Evolutionary conservation across 441 rosid species (phyloP).

Genomic region (Hura crepitans): DNA sequence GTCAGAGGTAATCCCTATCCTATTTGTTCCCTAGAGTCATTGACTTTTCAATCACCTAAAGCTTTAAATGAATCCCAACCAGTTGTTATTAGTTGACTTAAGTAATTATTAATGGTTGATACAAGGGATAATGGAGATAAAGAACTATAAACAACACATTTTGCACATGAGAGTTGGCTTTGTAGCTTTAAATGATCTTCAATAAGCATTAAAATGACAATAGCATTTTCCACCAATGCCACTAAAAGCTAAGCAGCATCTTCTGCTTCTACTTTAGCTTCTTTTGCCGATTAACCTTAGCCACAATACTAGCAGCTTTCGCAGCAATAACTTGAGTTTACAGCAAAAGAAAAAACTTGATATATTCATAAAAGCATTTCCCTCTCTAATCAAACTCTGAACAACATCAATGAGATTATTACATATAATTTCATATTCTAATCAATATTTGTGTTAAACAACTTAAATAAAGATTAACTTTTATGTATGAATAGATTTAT

Average conservation of each 20-base stretch:
- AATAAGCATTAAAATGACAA: constrained; percentile 97
- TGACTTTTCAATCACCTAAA: constrained; percentile 55
- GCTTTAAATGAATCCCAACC: constrained; percentile 57
- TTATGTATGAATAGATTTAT: background rate
- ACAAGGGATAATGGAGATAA: constrained; percentile 77
- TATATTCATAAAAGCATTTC: constrained; percentile 26
- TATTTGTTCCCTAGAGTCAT: constrained; percentile 68
- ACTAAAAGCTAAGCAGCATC: constrained; percentile 99
- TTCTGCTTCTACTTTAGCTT: constrained; percentile 88
- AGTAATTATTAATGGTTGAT: constrained; percentile 48
- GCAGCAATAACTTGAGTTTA: constrained; percentile 99
- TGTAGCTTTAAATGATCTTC: constrained; percentile 98
- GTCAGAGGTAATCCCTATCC: too few relatives aligned
- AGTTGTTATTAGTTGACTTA: constrained; percentile 38
- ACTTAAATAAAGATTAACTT: background rate
- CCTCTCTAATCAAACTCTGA: constrained; percentile 17
- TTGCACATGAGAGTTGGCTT: constrained; percentile 75
- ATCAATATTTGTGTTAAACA: background rate
- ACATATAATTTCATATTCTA: background rate
- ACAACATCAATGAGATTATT: constrained; percentile 13
- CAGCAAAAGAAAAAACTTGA: constrained; percentile 33
- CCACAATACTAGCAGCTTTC: constrained; percentile 99
- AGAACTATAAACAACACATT: constrained; percentile 50
- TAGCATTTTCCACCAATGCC: constrained; percentile 96
- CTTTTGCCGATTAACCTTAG: constrained; percentile 89